phyloP scores from a whole-genome alignment of 2,329 filamentous ascomycete genomes.

The Sclerotinia glacialis region DNA sequence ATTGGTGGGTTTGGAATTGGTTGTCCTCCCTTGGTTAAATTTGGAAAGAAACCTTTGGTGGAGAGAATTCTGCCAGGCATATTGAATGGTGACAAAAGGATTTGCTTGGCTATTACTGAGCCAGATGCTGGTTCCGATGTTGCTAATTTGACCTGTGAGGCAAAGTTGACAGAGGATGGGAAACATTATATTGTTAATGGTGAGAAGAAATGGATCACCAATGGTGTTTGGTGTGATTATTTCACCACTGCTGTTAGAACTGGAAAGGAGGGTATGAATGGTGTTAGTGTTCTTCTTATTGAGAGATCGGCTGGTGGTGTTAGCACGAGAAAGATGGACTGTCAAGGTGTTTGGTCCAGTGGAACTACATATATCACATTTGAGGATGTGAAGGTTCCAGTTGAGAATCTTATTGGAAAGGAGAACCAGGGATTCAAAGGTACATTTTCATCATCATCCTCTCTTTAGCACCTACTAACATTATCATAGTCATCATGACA shows the following conservation, averaged over 20 bases:
- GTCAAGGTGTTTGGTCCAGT: slow-evolving; percentile 92
- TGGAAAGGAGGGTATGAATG: slow-evolving; percentile 85
- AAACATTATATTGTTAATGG: slow-evolving; percentile 99
- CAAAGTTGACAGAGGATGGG: slow-evolving; percentile 89
- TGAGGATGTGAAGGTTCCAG: slow-evolving; percentile 97
- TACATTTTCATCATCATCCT: slow-evolving; percentile 37
- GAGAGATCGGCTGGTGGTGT: slow-evolving; percentile 83
- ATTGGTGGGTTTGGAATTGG: slow-evolving; percentile 97
- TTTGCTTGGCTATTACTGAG: slow-evolving; percentile 96
- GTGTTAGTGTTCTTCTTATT: slow-evolving; percentile 85
- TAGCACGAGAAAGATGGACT: slow-evolving; percentile 93
- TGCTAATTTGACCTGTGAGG: slow-evolving; percentile 92
- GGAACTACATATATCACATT: slow-evolving; percentile 98
- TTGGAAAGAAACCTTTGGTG: slow-evolving; percentile 44
- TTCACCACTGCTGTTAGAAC: slow-evolving; percentile 97
- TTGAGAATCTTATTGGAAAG: slow-evolving; percentile 98
- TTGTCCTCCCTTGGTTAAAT: slow-evolving; percentile 67
- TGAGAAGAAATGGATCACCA: slow-evolving; percentile 99
- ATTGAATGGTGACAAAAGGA: slow-evolving; percentile 88
- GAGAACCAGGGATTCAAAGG: slow-evolving; percentile 95
- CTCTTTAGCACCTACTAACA: slow-evolving; percentile 21
- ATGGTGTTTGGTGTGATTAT: slow-evolving; percentile 95
- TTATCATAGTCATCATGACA: slow-evolving; percentile 80
- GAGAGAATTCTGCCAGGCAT: slow-evolving; percentile 87
- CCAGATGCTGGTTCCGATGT: slow-evolving; percentile 94